Base-by-base conservation (phyloP, 805 yeast genomes). In the Trichomonascus vanleenenianus region DNA sequence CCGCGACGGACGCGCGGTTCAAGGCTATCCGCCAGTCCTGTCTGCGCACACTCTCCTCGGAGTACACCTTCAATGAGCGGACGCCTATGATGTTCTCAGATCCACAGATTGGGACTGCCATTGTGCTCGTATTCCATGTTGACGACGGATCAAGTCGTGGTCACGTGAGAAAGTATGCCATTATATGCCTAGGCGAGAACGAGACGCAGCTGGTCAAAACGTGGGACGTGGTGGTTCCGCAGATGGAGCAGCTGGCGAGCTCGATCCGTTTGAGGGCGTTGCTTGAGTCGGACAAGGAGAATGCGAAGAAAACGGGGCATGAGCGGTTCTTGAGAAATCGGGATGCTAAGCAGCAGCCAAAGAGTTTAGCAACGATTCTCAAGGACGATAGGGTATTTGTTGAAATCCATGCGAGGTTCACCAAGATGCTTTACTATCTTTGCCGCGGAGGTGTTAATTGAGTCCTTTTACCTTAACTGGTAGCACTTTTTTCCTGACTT, bases 1-100 rank as follows among this genome's bases (percentile, higher is more conserved):
- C 63, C 3, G 53, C 50, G 3, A 49, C 55, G 8, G 60, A 56
- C 39, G 45, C 39, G 7, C 48, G 60, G 25, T 59, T 46, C 45
- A 39, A 52, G 33, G 57, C 58, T 6, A 48, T 59, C 12, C 50
- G 63, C 7, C 59, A 56, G 40, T 47, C 56, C 16, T 58, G 63
- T 43, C 47, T 59, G 40, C 47, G 56, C 16, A 48, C 50, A 32
- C 49, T 51, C 30, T 50, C 55, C 22, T 48, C 56, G 9, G 60
- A 57, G 42, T 51, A 55, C 37, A 50, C 53, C 10, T 56, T 56
- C 37, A 50, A 48, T 20, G 58, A 53, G 41, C 37, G 38, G 39
- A 49, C 54, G 9, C 58, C 60, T 7, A 52, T 56, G 48, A 43
- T 56, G 50, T 54, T 56, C 35, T 44, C 50, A 12, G 60, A 56